Percentiles rank a stretch among this genome's conserved stretches.
Conservation (phyloP, 192 early-diverging fungal species). For the Backusella tarrabulga region DNA sequence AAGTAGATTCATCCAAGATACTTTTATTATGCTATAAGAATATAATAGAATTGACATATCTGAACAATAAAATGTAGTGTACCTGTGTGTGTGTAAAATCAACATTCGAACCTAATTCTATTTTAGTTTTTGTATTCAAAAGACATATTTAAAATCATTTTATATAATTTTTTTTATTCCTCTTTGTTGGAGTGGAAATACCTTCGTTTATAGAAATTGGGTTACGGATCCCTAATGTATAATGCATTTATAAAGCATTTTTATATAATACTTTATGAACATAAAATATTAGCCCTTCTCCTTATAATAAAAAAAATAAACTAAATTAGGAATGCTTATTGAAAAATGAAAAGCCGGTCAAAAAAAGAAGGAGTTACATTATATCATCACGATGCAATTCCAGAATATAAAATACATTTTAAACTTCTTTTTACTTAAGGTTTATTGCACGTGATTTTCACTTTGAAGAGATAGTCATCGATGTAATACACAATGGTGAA, state of each 20-base stretch:
- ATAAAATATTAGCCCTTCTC: not conserved
- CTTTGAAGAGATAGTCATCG: not conserved
- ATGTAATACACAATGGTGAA: not conserved
- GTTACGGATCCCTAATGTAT: not conserved
- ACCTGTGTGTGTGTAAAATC: too few relatives aligned
- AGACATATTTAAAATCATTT: not conserved
- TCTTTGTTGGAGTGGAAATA: not conserved
- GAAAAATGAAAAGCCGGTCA: conserved; percentile 2
- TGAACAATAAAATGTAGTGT: too few relatives aligned
- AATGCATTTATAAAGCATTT: too few relatives aligned
- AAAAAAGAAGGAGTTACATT: not conserved
- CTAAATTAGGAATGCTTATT: not conserved
- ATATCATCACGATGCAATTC: not conserved
- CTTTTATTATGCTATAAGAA: too few relatives aligned
- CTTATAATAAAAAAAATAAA: not conserved
- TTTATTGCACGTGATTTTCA: not conserved
- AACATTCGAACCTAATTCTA: too few relatives aligned
- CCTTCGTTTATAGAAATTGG: not conserved
- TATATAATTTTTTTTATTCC: not conserved
- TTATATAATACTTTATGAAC: not conserved
- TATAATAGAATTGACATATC: too few relatives aligned
- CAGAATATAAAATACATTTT: not conserved
- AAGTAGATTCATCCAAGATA: too few relatives aligned
- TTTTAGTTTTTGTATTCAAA: not conserved
- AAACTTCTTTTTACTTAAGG: not conserved